phyloP scores from a whole-genome alignment of 1,284 basidiomycete genomes.

The Exobasidium cylindrosporum region DNA sequence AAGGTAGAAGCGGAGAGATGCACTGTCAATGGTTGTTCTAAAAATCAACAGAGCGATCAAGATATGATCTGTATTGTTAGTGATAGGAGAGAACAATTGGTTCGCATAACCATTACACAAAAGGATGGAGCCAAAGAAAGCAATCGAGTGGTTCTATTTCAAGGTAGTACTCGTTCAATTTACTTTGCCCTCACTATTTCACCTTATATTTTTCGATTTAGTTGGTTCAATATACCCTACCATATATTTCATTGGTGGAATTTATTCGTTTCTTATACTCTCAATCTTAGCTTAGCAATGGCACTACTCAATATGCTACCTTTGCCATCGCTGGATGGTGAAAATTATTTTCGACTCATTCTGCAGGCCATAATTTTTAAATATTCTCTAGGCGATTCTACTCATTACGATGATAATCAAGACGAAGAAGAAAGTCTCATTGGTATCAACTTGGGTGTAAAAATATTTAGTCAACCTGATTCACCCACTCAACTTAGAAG shows the following conservation, averaged over 20 bases:
- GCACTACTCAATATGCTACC: constrained; percentile 28
- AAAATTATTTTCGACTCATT: neutral
- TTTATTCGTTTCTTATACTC: constrained; percentile 1
- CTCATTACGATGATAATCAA: neutral
- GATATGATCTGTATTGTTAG: constrained; percentile 9
- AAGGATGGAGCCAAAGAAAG: neutral
- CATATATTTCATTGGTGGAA: neutral
- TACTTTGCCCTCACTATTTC: constrained; percentile 3
- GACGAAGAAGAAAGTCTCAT: neutral
- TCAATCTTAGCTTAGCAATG: constrained; percentile 18
- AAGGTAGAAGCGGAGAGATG: constrained; percentile 6
- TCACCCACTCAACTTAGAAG: neutral
- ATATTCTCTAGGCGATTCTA: neutral
- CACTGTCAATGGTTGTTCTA: neutral
- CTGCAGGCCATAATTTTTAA: neutral
- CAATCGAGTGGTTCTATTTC: constrained; percentile 9
- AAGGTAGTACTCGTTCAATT: constrained; percentile 16
- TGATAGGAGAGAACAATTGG: constrained; percentile 9
- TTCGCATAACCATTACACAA: neutral
- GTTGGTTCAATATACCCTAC: neutral
- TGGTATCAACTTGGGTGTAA: neutral
- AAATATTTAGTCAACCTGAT: neutral
- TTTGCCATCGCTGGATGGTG: constrained; percentile 21
- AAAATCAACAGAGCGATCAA: neutral
- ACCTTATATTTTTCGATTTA: neutral